Base-by-base conservation (phyloP, 2,329 filamentous ascomycete species). In the Sporothrix brasiliensis region DNA sequence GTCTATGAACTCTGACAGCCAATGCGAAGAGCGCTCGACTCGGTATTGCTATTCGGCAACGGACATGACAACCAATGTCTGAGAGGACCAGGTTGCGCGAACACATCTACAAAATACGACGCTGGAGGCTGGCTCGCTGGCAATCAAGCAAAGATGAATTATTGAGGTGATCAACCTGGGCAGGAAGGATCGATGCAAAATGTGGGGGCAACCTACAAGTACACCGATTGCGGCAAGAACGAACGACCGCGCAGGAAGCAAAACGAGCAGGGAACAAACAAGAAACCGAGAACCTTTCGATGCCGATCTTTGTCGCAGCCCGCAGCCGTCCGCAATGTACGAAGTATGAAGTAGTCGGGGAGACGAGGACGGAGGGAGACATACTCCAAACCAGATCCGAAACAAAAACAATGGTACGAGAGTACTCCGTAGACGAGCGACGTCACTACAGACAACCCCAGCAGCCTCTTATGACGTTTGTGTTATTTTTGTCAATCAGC, bases 151-250 rank as follows among this genome's bases (percentile, higher is more conserved):
- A 60, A 60, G 56, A 60, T 60, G 56, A 19, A 21, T n/a, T 49
- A 41, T 3, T 47, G 24, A 27, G 39, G 21, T 66, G 63, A 66
- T 52, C 44, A 66, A 66, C 63, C 47, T 52, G 63, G 63, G 24
- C 53, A 52, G 44, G 63, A 66, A 50, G 63, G 63, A 66, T 66
- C 63, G 47, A 52, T 66, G 24, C 9, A 39, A 53, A 61, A 52
- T 52, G 47, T 34, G 41, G 21, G 47, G 63, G 60, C 5, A 19
- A 27, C 50, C 50, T 61, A 19, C 30, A 52, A 11, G 44, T 11
- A 30, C 54, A n/a, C 13, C 30, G 14, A 50, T 50, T 19, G 16
- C 7, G n/a, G n/a, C 4, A 9, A 7, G 16, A 50, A n/a, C 49
- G 19, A 21, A 50, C 34, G 34, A 34, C 30, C 30, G 6, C 34